Evolutionary conservation across 371 early-diverging fungal species (phyloP).

Genomic region (Entomophthora muscae): DNA sequence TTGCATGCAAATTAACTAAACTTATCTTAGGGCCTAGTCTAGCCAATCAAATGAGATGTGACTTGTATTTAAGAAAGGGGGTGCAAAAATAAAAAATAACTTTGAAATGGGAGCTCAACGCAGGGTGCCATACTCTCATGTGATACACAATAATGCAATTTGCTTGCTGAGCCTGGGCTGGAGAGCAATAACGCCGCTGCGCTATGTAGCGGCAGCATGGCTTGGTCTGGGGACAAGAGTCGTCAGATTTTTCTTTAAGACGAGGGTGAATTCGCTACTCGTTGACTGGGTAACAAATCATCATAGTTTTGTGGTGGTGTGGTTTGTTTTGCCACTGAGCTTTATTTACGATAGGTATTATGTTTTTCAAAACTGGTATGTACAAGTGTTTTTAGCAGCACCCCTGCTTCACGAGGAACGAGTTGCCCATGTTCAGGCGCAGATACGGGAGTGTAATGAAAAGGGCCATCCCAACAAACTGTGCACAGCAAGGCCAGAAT

Average conservation of each 20-base stretch:
- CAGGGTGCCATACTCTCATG: neutral
- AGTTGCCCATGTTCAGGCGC: conserved; percentile 17
- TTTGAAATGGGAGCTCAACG: neutral
- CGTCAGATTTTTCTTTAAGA: neutral
- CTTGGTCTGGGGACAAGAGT: neutral
- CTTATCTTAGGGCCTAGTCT: too few relatives aligned
- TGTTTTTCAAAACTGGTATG: conserved; percentile 14
- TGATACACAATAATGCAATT: neutral
- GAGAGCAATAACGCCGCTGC: neutral
- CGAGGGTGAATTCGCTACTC: neutral
- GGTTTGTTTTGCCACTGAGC: conserved; percentile 16
- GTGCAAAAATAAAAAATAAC: neutral
- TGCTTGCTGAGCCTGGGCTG: neutral
- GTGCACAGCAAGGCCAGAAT: conserved; percentile 20
- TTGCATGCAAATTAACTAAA: too few relatives aligned
- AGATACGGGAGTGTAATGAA: conserved; percentile 16
- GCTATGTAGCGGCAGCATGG: neutral
- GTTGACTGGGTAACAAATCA: conserved; percentile 9
- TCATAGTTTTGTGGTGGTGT: conserved; percentile 3
- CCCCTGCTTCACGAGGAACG: conserved; percentile 16
- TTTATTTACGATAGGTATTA: conserved; percentile 15
- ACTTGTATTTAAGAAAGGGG: too few relatives aligned
- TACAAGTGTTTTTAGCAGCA: conserved; percentile 14
- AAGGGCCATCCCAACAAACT: conserved; percentile 14
- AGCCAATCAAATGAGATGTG: too few relatives aligned